Evolutionary conservation across 768 basidiomycete species (phyloP).

Genomic region (Tricholomella constricta): DNA sequence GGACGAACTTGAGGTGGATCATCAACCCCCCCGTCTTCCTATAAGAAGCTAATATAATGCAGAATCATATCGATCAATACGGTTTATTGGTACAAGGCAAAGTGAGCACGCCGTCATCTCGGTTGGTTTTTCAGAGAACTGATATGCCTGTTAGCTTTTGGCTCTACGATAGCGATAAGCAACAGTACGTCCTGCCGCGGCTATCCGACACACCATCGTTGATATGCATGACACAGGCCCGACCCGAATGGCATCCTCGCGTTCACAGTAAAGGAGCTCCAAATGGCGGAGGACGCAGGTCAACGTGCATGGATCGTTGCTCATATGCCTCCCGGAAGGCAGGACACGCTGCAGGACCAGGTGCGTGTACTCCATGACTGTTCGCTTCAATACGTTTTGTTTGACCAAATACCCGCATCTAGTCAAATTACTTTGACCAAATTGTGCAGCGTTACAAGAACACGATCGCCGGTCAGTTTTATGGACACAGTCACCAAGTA

Average conservation of each 20-base stretch:
- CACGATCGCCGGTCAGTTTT: slow-evolving; percentile 63
- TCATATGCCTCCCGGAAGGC: no score
- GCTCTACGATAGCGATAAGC: slow-evolving; percentile 63
- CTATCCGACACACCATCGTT: no score
- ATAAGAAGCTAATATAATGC: background rate
- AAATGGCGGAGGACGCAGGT: no score
- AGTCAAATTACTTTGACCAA: no score
- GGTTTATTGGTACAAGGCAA: slow-evolving; percentile 62
- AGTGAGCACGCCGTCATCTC: slow-evolving; percentile 33
- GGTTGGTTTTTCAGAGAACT: background rate
- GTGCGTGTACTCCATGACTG: slow-evolving; percentile 26
- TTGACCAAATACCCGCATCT: slow-evolving; percentile 68
- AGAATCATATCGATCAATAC: slow-evolving; percentile 64
- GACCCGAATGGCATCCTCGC: slow-evolving; percentile 64
- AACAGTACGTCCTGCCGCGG: no score
- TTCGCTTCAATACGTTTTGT: slow-evolving; percentile 28
- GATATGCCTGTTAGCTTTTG: slow-evolving; percentile 45
- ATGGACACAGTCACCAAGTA: slow-evolving; percentile 58
- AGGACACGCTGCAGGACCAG: no score
- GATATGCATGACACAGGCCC: slow-evolving; percentile 37
- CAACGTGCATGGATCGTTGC: no score
- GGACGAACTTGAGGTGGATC: slow-evolving; percentile 49
- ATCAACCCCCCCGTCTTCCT: background rate
- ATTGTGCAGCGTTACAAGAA: slow-evolving; percentile 59
- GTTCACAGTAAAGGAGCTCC: slow-evolving; percentile 55